A percentile compares a stretch with the other conserved stretches of the same genome.
Conservation (phyloP, 345 rosid genomes). For the Syzygium aqueum region DNA sequence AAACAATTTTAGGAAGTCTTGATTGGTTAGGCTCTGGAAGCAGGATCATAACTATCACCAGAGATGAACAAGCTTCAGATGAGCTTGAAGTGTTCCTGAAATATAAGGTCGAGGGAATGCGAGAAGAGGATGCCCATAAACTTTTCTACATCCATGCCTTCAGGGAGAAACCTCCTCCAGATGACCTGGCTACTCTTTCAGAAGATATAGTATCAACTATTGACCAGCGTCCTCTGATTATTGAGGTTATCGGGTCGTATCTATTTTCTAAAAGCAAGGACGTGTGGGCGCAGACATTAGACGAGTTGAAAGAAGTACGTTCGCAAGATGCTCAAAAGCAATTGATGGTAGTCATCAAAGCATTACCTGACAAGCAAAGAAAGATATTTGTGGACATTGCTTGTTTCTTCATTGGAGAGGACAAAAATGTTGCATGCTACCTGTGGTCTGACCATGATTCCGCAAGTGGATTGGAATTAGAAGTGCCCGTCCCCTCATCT, state of each 20-base stretch:
- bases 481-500: neutral
- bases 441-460: neutral
- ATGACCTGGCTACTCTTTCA: neutral
- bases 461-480: neutral
- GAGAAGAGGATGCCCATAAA: neutral
- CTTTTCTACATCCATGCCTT: neutral
- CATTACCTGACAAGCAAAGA: neutral
- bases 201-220: neutral
- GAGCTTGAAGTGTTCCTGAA: too few species aligned
- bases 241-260: neutral
- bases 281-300: neutral
- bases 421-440: neutral
- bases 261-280: neutral
- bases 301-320: neutral
- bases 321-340: neutral
- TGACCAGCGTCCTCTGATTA: neutral
- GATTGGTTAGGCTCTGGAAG: too few species aligned
- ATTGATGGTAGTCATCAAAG: neutral
- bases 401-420: neutral
- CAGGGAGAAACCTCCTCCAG: neutral
- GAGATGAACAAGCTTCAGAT: too few species aligned
- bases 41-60: too few species aligned
- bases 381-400: neutral
- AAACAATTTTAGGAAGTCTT: too few species aligned
- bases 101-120: neutral